Evolutionary conservation across 2,329 filamentous ascomycete species (phyloP).

Genomic region (Colletotrichum noveboracense): DNA sequence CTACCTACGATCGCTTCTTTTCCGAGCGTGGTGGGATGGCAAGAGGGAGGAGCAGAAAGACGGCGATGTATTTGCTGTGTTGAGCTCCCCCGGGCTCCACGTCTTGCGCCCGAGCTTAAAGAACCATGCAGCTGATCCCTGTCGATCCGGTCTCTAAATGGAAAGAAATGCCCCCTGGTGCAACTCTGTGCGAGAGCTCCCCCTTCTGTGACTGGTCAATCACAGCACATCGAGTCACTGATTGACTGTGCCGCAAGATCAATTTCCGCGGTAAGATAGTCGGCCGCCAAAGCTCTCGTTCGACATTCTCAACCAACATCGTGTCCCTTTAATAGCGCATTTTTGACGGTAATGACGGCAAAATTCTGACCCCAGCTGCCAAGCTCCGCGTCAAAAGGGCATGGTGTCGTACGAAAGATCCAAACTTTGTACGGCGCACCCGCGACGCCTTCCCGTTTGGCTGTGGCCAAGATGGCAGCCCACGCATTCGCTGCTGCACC

Average conservation of each 20-base stretch:
- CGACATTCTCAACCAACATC: neutral
- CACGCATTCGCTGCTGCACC: neutral
- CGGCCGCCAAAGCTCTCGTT: neutral
- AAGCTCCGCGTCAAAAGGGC: neutral
- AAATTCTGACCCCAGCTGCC: neutral
- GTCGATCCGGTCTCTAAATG: neutral
- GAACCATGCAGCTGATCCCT: neutral
- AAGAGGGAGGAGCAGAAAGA: neutral
- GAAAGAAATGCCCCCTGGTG: neutral
- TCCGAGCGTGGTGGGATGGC: neutral
- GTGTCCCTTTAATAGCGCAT: neutral
- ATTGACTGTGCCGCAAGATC: conserved; percentile 6
- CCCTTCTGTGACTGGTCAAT: neutral
- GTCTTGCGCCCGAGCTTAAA: neutral
- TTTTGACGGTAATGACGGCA: neutral
- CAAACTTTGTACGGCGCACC: neutral
- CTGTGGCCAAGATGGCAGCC: neutral
- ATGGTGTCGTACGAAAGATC: neutral
- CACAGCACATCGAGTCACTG: neutral
- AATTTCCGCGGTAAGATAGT: neutral
- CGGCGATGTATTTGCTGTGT: neutral
- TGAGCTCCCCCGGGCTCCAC: neutral
- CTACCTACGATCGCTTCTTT: neutral
- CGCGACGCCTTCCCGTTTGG: neutral
- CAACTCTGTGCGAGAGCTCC: neutral